phyloP scores from a whole-genome alignment of 805 yeast genomes.

The Wickerhamomyces sydowiorum region DNA sequence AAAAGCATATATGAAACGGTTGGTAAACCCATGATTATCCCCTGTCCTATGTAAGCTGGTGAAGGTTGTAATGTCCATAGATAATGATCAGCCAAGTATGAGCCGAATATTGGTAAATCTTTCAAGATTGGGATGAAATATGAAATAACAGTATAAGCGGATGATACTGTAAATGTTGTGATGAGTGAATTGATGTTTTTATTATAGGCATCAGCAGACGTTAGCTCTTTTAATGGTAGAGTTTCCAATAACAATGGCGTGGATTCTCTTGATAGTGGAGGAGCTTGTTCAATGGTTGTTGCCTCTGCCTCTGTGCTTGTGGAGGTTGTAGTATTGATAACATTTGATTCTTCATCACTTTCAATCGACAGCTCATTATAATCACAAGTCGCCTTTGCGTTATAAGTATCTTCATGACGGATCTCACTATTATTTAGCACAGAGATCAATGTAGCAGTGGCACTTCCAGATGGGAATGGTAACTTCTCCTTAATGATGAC shows the following conservation, averaged over 20 bases:
- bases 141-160: constrained; percentile 64
- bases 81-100: constrained; percentile 50
- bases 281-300: too few relatives aligned
- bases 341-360: constrained; percentile 11
- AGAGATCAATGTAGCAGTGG: constrained; percentile 88
- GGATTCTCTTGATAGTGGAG: constrained; percentile 4
- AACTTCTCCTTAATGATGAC: constrained; percentile 84
- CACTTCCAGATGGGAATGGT: constrained; percentile 92
- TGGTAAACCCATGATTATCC: constrained; percentile 93
- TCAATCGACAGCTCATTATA: constrained; percentile 13
- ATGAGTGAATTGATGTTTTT: constrained; percentile 57
- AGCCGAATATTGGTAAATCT: constrained; percentile 73
- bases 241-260: constrained; percentile 24
- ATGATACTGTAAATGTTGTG: constrained; percentile 60
- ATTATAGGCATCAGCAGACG: constrained; percentile 31
- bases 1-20: constrained; percentile 87
- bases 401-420: constrained; percentile 11
- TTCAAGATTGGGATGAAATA: constrained; percentile 70
- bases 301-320: too few relatives aligned
- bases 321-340: constrained; percentile 7
- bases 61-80: constrained; percentile 92
- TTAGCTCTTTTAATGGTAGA: constrained; percentile 17
- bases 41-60: constrained; percentile 97
- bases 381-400: constrained; percentile 7
- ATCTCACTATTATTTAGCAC: constrained; percentile 74